phyloP scores from a whole-genome alignment of 140 eudicot species.

The Flaveria floridana region DNA sequence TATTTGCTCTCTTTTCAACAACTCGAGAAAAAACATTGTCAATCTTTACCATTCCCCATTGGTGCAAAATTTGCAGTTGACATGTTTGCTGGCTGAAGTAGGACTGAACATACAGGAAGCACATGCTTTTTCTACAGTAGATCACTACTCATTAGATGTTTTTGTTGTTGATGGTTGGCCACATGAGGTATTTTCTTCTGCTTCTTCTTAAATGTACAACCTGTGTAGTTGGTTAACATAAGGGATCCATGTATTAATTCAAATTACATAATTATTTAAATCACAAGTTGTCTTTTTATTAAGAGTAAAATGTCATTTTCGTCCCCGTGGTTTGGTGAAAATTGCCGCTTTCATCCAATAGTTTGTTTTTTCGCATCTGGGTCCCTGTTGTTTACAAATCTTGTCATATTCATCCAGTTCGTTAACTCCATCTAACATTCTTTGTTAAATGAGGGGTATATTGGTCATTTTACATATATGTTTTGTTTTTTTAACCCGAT shows the following conservation, averaged over 20 bases:
- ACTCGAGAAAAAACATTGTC: not conserved
- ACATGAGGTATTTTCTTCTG: conserved; percentile 55
- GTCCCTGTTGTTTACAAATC: too few relatives aligned
- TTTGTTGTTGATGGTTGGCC: conserved; percentile 99
- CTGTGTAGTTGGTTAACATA: not conserved
- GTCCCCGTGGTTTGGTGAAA: too few relatives aligned
- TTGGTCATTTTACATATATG: too few relatives aligned
- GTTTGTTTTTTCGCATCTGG: too few relatives aligned
- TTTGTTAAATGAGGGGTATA: too few relatives aligned
- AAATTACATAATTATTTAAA: not conserved
- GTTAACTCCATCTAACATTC: too few relatives aligned
- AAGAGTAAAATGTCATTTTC: too few relatives aligned
- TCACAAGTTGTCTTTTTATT: not conserved
- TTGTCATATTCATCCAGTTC: too few relatives aligned
- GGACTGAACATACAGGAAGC: conserved; percentile 98
- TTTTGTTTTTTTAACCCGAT: too few relatives aligned
- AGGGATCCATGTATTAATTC: not conserved
- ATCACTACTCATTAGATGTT: conserved; percentile 92
- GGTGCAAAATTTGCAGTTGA: conserved; percentile 62
- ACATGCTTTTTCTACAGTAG: conserved; percentile 90
- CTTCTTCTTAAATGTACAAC: not conserved
- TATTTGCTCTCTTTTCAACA: conserved; percentile 22
- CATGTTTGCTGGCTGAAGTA: conserved; percentile 81
- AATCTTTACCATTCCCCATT: not conserved
- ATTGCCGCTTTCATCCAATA: too few relatives aligned